Conservation (phyloP, 2,329 filamentous ascomycete species). For the Ophiostoma ulmi region DNA sequence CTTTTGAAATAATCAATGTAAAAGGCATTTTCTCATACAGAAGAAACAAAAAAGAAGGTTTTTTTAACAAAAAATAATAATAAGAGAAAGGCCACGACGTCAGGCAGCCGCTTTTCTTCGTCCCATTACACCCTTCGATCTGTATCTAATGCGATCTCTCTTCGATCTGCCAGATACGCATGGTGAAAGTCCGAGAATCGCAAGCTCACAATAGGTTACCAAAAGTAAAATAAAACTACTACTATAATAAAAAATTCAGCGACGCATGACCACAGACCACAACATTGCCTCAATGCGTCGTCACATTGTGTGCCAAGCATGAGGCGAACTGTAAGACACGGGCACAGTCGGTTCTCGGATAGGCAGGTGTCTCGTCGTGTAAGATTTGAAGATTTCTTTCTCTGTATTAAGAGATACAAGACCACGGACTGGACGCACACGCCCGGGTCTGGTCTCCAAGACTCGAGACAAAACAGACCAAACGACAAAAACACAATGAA, state of each 20-base stretch:
- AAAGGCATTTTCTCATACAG: background rate
- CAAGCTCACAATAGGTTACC: background rate
- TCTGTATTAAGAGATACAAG: background rate
- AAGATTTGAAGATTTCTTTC: background rate
- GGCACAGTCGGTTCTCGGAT: slow-evolving; percentile 6
- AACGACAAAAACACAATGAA: background rate
- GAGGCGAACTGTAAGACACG: background rate
- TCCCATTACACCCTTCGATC: background rate
- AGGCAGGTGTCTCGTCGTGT: slow-evolving; percentile 6
- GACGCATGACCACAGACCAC: background rate
- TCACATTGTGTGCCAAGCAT: background rate
- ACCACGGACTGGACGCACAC: background rate
- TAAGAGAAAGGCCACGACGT: too few species aligned
- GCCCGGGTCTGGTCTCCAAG: background rate
- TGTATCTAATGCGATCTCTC: background rate
- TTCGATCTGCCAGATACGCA: background rate
- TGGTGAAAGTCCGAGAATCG: background rate
- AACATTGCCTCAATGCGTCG: background rate
- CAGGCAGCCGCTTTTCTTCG: background rate
- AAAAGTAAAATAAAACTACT: background rate
- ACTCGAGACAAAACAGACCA: background rate
- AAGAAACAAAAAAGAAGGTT: background rate
- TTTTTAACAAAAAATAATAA: too few species aligned
- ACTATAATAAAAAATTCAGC: background rate
- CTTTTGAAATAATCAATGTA: background rate